Conservation (phyloP, 495 filamentous ascomycete genomes). For the Aspergillus taichungensis region DNA sequence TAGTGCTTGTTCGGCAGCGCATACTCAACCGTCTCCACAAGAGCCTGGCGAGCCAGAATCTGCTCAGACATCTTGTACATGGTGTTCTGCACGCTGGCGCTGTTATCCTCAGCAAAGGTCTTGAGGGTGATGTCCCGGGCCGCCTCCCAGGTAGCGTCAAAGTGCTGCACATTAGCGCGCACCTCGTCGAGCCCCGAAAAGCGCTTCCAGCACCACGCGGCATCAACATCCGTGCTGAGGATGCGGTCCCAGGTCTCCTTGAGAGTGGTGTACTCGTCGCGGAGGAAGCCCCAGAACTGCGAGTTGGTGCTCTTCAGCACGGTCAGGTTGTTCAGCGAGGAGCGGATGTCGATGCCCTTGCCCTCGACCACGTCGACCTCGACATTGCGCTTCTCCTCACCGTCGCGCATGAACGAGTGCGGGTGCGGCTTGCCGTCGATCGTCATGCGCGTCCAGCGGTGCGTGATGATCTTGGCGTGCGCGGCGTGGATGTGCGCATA, state of each 20-base stretch:
- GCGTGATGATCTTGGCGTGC: constrained; percentile 69
- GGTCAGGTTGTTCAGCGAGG: constrained; percentile 63
- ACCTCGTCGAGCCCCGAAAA: constrained; percentile 64
- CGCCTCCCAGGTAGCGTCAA: constrained; percentile 67
- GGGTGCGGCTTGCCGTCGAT: constrained; percentile 87
- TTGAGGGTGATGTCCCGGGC: constrained; percentile 77
- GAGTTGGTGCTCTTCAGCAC: constrained; percentile 98
- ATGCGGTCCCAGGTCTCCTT: constrained; percentile 90
- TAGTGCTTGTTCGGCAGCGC: constrained; percentile 96
- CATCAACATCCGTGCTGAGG: constrained; percentile 84
- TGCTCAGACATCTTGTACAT: constrained; percentile 97
- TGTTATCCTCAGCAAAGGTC: constrained; percentile 86
- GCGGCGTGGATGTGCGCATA: constrained; percentile 83
- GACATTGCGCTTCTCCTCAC: constrained; percentile 66
- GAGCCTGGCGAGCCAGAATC: constrained; percentile 68
- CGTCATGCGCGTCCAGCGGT: constrained; percentile 86
- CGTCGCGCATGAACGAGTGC: constrained; percentile 90
- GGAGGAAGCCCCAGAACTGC: constrained; percentile 87
- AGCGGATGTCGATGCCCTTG: constrained; percentile 62
- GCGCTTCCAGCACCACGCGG: constrained; percentile 72
- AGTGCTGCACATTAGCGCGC: constrained; percentile 50
- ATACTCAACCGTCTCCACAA: constrained; percentile 69
- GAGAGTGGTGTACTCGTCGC: constrained; percentile 87
- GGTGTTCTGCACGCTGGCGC: constrained; percentile 87
- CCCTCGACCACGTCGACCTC: constrained; percentile 42